Percentiles rank a stretch among this genome's conserved stretches.
These are phyloP conservation scores for Boletus tomentosulus DNA, from an alignment of 768 basidiomycete genomes.

Conservation along the genomic window DNA sequence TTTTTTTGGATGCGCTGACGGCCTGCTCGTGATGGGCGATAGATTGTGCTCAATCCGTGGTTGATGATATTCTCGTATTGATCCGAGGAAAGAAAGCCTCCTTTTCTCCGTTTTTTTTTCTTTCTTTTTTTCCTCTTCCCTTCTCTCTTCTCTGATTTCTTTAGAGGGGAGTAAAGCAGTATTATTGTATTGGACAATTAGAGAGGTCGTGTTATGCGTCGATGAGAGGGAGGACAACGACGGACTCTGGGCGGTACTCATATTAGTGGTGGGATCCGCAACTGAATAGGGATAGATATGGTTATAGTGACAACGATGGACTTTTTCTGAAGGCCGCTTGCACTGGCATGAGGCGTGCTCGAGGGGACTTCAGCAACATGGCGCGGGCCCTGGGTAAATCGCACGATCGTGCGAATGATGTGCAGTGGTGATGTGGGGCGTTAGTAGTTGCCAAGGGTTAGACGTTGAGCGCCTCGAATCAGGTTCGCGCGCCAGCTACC, in stretches of 20 bases:
- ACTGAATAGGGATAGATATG: not conserved
- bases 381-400: not conserved
- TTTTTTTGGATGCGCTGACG: not conserved
- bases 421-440: not conserved
- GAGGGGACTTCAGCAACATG: not conserved
- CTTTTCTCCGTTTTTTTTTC: not conserved
- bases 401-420: not conserved
- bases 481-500: not conserved
- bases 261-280: not conserved
- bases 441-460: not conserved
- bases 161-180: not conserved
- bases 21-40: not conserved
- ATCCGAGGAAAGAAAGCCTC: not conserved
- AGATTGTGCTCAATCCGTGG: constrained; percentile 87
- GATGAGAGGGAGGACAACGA: not conserved
- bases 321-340: not conserved
- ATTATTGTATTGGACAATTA: not conserved
- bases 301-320: not conserved
- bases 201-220: not conserved
- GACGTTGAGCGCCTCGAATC: not conserved
- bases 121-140: not conserved
- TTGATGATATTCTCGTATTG: constrained; percentile 76
- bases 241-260: not conserved
- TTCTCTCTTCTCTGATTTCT: not conserved
- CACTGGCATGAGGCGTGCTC: not conserved